Evolutionary conservation across 2,329 filamentous ascomycete genomes (phyloP), one percentile per base, ranked within the genome.

Genomic region (Dactylonectria macrodidyma): DNA sequence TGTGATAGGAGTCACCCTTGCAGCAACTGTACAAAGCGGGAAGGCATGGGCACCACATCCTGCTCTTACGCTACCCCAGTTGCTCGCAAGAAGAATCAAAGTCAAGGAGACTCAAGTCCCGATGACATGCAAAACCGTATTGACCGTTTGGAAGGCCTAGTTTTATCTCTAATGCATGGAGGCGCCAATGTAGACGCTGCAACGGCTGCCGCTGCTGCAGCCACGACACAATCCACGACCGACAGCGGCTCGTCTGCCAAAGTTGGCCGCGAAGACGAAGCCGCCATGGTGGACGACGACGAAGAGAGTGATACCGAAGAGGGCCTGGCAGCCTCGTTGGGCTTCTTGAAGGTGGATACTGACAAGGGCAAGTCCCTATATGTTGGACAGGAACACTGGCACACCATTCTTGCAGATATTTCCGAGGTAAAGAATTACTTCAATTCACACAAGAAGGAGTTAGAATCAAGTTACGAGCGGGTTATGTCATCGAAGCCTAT

Each of bases 71-170:
- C 94, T 54, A 87, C 90, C 59, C 91, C 90, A 44, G 81, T 85
- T 36, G 85, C 84, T 59, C 89, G 94, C 74, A 96, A 94, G 82
- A 97, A 94, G 86, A 91, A 85, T 77, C 89, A 91, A 81, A 88
- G 83, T 83, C 89, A 82, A 86, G 87, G 80, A 67, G 82, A 87
- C 75, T 83, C 87, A 62, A 90, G 82, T 74, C 94, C 95, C 57
- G 95, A 97, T 87, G 95, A 98, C 82, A 98, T 98, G 95, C 95
- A 98, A 84, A 97, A 97, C 79, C 93, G 96, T 80, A 98, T 98
- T 83, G 95, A 98, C 84, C 90, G 95, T 76, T 87, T 98, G 73
- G 95, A 98, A 87, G 93, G 93, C 75, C 85, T 98, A 80, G 95
- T 98, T 68, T 83, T 98, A 72, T 97, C 94, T 33, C 82, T 98